Evolutionary conservation across 108 stramenopile genomes (phyloP), one percentile per base, ranked within the genome.

Genomic region (Cyclotella atomus): DNA sequence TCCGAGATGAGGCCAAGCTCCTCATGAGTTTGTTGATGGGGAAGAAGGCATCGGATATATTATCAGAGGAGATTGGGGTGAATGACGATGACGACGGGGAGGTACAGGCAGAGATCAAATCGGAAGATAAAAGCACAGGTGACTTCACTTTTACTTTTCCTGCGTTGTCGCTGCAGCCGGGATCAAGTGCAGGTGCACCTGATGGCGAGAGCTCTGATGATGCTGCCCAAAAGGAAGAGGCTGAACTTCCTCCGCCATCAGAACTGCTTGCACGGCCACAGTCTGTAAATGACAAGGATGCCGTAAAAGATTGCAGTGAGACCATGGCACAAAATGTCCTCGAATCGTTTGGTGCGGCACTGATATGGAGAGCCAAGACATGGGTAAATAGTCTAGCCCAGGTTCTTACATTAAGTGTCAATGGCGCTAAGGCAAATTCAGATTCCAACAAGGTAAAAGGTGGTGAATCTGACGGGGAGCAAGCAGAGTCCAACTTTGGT

Each of bases 311-410:
- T 14, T 84, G 87, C 30, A 79, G 85, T 27, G 89, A 91, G 36
- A 82, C 85, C 36, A 89, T 94, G 90, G 89, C 87, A 2, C 70
- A 75, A 20, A 94, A 94, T 65, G 71, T 92, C 8, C 77, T 90
- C 29, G 83, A 88, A 70, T 87, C 91, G 17, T 89, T 89, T 69
- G 80, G 89, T 52, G 90, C 88, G 65, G 91, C 91, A 52, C 61
- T 92, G 28, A 66, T 86, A 29, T 94, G 91, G 91, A 78, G 93
- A 43, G 87, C 83, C 29, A 73, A 87, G 74, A 83, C 87, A 12
- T 94, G 93, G 93, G 76, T 84, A 35, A 79, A 83, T 30, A 76
- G 84, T 45, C 70, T 90, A 3, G 81, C 87, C 8, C 62, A 53
- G 16, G 71, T 72, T 14, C 84, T 94, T 12, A 85, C 83, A 14